Percentiles rank a stretch among this genome's conserved stretches.
Evolutionary conservation across 1,284 basidiomycete species (phyloP).

Genomic region (Cutaneotrichosporon cutaneum): DNA sequence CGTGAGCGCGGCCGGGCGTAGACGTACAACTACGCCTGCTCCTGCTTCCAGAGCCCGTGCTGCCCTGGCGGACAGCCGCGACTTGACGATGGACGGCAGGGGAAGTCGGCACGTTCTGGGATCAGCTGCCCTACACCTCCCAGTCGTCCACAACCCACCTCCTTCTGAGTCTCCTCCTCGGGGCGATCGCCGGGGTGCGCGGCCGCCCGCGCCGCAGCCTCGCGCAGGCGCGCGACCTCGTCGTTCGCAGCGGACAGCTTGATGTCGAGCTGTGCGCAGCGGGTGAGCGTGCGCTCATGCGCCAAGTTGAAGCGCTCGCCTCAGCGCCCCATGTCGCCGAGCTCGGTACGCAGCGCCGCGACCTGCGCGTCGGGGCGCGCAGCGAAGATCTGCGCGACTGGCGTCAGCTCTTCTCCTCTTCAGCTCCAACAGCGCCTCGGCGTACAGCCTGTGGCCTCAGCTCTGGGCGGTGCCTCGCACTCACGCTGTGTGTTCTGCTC

Average conservation of each 20-base stretch:
- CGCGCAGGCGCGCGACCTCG: conserved; percentile 8
- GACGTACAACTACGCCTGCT: background rate
- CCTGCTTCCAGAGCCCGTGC: background rate
- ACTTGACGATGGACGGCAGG: background rate
- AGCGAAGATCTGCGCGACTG: conserved; percentile 1
- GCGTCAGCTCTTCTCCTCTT: background rate
- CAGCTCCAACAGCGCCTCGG: no score
- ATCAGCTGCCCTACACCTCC: background rate
- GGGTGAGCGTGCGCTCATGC: conserved; percentile 2
- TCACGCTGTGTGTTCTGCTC: conserved; percentile 7
- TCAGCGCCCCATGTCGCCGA: conserved; percentile 5
- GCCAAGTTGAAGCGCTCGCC: conserved; percentile 7
- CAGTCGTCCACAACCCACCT: background rate
- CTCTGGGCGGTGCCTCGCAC: background rate
- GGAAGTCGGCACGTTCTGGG: background rate
- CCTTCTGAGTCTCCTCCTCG: background rate
- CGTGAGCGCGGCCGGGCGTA: background rate
- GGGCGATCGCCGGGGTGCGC: background rate
- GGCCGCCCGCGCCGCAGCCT: background rate
- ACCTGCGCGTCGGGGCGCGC: conserved; percentile 1
- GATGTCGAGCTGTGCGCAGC: conserved; percentile 2
- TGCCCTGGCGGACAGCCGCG: background rate
- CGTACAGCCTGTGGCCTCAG: background rate
- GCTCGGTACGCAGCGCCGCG: conserved; percentile 5
- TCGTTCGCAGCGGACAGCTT: background rate